Base-by-base conservation (phyloP, 495 filamentous ascomycete species). In the Amniculicola lignicola region DNA sequence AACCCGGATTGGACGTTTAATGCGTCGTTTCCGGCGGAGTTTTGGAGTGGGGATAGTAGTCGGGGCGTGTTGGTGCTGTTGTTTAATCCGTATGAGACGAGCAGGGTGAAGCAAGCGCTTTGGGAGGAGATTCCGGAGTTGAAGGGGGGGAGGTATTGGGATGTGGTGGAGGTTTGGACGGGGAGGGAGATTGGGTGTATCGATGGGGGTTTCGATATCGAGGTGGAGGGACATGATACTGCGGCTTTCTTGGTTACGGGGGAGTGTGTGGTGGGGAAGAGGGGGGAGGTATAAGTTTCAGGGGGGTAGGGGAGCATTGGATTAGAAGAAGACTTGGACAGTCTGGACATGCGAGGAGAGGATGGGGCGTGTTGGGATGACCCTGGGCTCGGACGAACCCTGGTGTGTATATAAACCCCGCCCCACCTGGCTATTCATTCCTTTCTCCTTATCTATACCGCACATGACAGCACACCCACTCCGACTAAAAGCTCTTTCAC, bases 1-100 rank as follows among this genome's bases (percentile, higher is more conserved):
- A 85, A 83, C 33, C 64, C 74, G 0, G 78, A 85, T 55, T 83
- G 77, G 71, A 86, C 79, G 0, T 88, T 82, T 54, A 77, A 83
- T 39, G 67, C 76, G 0, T 72, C 65, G 0, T 74, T 78, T 42
- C 82, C 82, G 2, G 81, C 83, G 0, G 82, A 82, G 59, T 86
- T 79, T 61, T 86, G 80, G 74, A 74, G 72, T 0, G 84, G 84
- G 0, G 65, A 70, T 1, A 65, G 73, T 23, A 57, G 70, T 24
- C 74, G 74, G 27, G 16, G 9, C 19, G 79, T 74, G 2, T 62
- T 85, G 50, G 78, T 84, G 1, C 52, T 83, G 33, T 75, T 81
- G 64, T 55, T 83, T 2, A 82, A 80, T 47, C 72, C 75, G n/a
- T 68, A 75, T 39, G 59, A 67, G 1, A 45, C 41, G 4, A 70